phyloP scores from a whole-genome alignment of 306 rosid genomes.

The Lupinus albus region DNA sequence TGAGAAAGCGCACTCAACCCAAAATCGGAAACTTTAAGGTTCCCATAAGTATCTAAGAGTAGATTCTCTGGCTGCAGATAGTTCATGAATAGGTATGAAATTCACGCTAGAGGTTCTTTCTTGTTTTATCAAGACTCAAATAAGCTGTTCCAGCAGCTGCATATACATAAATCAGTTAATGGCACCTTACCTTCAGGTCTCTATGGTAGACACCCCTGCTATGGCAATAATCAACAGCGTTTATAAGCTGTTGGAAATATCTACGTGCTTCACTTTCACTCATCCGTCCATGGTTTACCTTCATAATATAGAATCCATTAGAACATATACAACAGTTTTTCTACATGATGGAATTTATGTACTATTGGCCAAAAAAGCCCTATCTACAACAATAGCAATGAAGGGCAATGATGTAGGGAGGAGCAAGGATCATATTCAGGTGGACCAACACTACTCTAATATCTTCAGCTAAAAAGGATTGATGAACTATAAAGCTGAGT shows the following conservation, averaged over 20 bases:
- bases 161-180: constrained; percentile 1
- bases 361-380: constrained; percentile 32
- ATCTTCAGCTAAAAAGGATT: constrained; percentile 13
- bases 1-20: constrained; percentile 96
- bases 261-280: constrained; percentile 83
- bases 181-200: constrained; percentile 76
- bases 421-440: constrained; percentile 13
- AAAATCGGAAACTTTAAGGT: constrained; percentile 96
- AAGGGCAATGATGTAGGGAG: constrained; percentile 2
- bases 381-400: constrained; percentile 7
- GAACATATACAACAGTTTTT: constrained; percentile 23
- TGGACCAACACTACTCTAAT: not conserved
- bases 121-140: constrained; percentile 7
- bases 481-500: constrained; percentile 7
- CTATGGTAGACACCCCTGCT: constrained; percentile 98
- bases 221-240: constrained; percentile 97
- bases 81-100: constrained; percentile 30
- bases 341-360: constrained; percentile 18
- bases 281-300: constrained; percentile 98
- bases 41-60: constrained; percentile 75
- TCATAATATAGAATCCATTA: constrained; percentile 36
- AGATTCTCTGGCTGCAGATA: constrained; percentile 91
- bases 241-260: constrained; percentile 97
- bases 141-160: not conserved
- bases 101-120: constrained; percentile 10